These are phyloP conservation scores for Waltergamsia citrina DNA, from an alignment of 2,329 filamentous ascomycete genomes.

Conservation along the genomic window DNA sequence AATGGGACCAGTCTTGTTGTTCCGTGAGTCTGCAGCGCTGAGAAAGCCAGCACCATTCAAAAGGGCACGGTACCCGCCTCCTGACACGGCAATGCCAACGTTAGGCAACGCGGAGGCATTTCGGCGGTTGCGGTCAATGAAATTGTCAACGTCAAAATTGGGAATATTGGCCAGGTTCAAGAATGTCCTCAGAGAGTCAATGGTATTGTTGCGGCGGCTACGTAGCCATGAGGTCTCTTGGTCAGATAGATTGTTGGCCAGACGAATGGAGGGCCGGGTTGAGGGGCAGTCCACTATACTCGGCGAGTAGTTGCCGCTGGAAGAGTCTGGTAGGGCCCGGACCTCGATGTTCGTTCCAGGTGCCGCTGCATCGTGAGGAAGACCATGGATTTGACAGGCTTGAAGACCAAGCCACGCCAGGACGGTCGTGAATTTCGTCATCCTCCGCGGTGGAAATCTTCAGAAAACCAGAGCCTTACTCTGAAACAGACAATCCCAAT, in stretches of 20 bases:
- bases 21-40: conserved; percentile 63
- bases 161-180: conserved; percentile 58
- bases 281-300: conserved; percentile 53
- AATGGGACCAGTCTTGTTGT: conserved; percentile 46
- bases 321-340: conserved; percentile 26
- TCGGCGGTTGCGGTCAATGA: conserved; percentile 54
- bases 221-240: conserved; percentile 63
- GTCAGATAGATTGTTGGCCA: conserved; percentile 46
- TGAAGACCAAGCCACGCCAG: no score
- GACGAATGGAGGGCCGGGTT: conserved; percentile 52
- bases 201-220: conserved; percentile 56
- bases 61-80: conserved; percentile 71
- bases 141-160: conserved; percentile 58
- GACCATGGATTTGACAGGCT: no score
- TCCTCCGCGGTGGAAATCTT: no score
- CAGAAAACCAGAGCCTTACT: no score
- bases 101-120: conserved; percentile 18
- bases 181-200: conserved; percentile 60
- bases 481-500: no score
- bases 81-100: conserved; percentile 62
- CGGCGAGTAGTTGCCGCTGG: conserved; percentile 57
- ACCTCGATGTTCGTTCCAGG: no score
- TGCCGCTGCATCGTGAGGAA: no score
- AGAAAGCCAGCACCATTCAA: conserved; percentile 67
- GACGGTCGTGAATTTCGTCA: no score